Evolutionary conservation across 306 rosid genomes (phyloP).

Genomic region (Astragalus membranaceus): DNA sequence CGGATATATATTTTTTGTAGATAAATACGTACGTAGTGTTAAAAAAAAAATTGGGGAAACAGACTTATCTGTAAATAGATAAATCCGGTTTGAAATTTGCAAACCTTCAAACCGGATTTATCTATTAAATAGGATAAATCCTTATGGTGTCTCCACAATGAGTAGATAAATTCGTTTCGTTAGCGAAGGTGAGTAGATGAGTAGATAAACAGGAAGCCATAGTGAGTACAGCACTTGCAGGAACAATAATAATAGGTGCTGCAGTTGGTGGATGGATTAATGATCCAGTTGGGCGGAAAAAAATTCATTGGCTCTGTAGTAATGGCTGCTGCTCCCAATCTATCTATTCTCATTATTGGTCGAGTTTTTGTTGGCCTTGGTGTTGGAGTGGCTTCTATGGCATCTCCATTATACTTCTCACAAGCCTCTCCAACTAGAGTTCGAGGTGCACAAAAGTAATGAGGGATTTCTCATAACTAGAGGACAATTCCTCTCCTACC

Average conservation of each 20-base stretch:
- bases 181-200: too few relatives aligned
- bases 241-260: slow-evolving; percentile 56
- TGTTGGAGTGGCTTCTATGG: slow-evolving; percentile 60
- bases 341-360: slow-evolving; percentile 36
- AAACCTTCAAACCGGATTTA: too few relatives aligned
- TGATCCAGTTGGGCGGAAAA: slow-evolving; percentile 43
- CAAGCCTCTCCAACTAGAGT: slow-evolving; percentile 58
- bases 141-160: too few relatives aligned
- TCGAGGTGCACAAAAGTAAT: slow-evolving; percentile 60
- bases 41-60: too few relatives aligned
- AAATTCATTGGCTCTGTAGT: slow-evolving; percentile 33
- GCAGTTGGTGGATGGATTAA: slow-evolving; percentile 53
- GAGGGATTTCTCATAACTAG: slow-evolving; percentile 56
- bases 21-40: too few relatives aligned
- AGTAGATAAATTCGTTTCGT: too few relatives aligned
- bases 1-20: too few relatives aligned
- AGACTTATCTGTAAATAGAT: too few relatives aligned
- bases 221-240: slow-evolving; percentile 60
- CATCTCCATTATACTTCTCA: slow-evolving; percentile 59
- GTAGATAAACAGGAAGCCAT: slow-evolving; percentile 46
- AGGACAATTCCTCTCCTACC: slow-evolving; percentile 55
- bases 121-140: too few relatives aligned
- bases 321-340: slow-evolving; percentile 37
- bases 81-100: too few relatives aligned
- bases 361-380: slow-evolving; percentile 57